phyloP scores from a whole-genome alignment of 2,329 filamentous ascomycete species.

The Cercospora zeae-maydis region DNA sequence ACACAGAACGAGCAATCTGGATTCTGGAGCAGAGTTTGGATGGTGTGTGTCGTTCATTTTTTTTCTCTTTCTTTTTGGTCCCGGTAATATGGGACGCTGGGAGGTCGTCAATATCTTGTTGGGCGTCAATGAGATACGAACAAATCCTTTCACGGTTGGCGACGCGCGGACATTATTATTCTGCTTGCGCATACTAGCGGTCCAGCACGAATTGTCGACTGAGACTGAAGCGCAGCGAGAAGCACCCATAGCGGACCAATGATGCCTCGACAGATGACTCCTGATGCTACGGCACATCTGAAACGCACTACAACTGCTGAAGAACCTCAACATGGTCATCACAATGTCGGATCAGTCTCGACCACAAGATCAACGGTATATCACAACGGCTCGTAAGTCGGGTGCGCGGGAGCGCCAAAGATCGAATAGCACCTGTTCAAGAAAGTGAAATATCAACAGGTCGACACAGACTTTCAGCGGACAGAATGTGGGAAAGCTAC shows the following conservation, averaged over 20 bases:
- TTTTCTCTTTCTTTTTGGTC: neutral
- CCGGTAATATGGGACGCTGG: neutral
- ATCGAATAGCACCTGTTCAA: neutral
- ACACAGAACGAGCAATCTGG: neutral
- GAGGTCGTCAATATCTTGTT: neutral
- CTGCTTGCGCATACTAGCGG: neutral
- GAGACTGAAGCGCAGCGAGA: neutral
- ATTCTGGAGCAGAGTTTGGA: neutral
- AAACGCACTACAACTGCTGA: neutral
- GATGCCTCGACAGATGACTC: neutral
- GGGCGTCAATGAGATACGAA: neutral
- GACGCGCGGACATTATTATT: neutral
- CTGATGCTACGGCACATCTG: neutral
- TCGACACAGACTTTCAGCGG: neutral
- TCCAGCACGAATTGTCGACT: neutral
- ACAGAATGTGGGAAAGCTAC: neutral
- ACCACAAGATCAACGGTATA: neutral
- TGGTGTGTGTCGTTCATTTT: neutral
- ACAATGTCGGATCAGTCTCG: neutral
- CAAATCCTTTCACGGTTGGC: neutral
- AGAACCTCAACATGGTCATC: neutral
- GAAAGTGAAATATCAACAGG: neutral
- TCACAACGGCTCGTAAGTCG: neutral
- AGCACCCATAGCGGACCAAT: neutral
- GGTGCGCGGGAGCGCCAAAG: neutral